phyloP scores from a whole-genome alignment of 2,329 filamentous ascomycete species.

The Acephala macrosclerotiorum region DNA sequence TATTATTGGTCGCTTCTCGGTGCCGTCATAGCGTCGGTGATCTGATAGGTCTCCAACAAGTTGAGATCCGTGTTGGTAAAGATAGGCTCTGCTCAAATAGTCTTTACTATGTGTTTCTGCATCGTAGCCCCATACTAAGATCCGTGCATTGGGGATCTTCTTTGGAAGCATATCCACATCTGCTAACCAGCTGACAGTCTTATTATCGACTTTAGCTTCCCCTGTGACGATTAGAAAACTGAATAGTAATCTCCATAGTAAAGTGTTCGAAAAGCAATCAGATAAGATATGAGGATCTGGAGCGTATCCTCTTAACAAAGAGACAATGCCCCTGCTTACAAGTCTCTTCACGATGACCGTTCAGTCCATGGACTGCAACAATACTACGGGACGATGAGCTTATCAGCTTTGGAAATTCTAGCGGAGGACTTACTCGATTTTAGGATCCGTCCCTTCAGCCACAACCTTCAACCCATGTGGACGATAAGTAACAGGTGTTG shows the following conservation, averaged over 20 bases:
- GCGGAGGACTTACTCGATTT: too few species aligned
- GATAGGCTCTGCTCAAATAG: conserved; percentile 40
- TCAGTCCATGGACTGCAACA: conserved; percentile 43
- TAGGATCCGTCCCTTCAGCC: too few species aligned
- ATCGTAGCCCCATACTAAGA: conserved; percentile 49
- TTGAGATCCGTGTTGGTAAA: conserved; percentile 46
- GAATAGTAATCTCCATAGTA: too few species aligned
- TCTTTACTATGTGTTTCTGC: conserved; percentile 36
- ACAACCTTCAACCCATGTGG: too few species aligned
- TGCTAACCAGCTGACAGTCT: conserved; percentile 37
- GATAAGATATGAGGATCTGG: too few species aligned
- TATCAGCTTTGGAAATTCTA: too few species aligned
- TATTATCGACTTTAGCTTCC: too few species aligned
- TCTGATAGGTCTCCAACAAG: conserved; percentile 44
- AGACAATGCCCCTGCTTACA: conserved; percentile 41
- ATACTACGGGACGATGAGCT: conserved; percentile 33
- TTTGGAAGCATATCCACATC: conserved; percentile 39
- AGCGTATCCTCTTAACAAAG: too few species aligned
- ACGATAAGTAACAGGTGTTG: too few species aligned
- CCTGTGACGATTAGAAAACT: too few species aligned
- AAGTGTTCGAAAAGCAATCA: too few species aligned
- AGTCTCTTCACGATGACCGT: conserved; percentile 42
- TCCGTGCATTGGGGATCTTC: conserved; percentile 45
- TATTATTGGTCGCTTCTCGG: conserved; percentile 30
- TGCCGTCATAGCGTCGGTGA: conserved; percentile 34